A percentile compares a stretch with the other conserved stretches of the same genome.
These are phyloP conservation scores for Pleurotus platypus DNA, from an alignment of 768 basidiomycete species.

Conservation along the genomic window DNA sequence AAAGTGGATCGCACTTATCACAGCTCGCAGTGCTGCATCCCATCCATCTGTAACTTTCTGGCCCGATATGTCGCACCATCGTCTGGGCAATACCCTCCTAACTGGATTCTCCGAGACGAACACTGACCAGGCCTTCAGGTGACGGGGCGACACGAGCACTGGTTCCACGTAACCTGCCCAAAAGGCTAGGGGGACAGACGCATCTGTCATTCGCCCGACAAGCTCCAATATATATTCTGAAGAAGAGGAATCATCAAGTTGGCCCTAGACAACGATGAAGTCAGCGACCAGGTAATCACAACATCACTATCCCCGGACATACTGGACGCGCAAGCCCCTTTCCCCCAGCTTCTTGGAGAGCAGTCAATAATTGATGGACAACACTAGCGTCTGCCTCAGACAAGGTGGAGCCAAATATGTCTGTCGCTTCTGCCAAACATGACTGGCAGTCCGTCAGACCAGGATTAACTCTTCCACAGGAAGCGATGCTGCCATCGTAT, in stretches of 20 bases:
- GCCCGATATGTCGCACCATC: constrained; percentile 78
- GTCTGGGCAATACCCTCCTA: constrained; percentile 55
- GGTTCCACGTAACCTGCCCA: constrained; percentile 62
- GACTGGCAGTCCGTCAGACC: constrained; percentile 39
- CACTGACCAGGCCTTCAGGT: constrained; percentile 55
- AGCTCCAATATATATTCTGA: constrained; percentile 24
- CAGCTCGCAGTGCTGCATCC: constrained; percentile 68
- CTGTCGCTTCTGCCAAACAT: constrained; percentile 43
- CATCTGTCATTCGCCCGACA: constrained; percentile 39
- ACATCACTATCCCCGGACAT: constrained; percentile 14
- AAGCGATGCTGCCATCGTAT: constrained; percentile 37
- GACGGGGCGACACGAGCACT: constrained; percentile 52
- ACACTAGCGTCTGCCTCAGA: constrained; percentile 23
- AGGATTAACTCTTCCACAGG: constrained; percentile 37
- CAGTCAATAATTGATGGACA: constrained; percentile 30
- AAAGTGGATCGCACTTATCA: constrained; percentile 62
- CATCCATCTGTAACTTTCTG: constrained; percentile 56
- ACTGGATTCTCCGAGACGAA: constrained; percentile 41
- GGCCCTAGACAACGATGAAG: constrained; percentile 11
- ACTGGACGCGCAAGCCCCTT: constrained; percentile 37
- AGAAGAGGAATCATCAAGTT: constrained; percentile 10
- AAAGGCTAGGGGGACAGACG: constrained; percentile 52
- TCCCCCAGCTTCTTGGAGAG: constrained; percentile 31
- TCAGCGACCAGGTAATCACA: neutral
- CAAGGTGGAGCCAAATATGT: constrained; percentile 22